phyloP scores from a whole-genome alignment of 306 rosid species.

The Cucumis cinereus region DNA sequence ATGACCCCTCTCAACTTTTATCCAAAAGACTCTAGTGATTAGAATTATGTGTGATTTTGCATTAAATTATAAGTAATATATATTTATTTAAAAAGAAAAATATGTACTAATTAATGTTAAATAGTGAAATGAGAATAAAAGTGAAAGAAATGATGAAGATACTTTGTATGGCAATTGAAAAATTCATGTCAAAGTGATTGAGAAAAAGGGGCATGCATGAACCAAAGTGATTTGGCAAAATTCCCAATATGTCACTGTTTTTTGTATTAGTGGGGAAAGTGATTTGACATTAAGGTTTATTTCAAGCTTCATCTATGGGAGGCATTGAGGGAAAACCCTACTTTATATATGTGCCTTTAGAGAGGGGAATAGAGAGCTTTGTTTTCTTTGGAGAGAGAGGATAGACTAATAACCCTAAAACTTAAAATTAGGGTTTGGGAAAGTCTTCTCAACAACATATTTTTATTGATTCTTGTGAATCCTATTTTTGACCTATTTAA shows the following conservation, averaged over 20 bases:
- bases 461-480: too few species aligned
- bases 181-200: constrained; percentile 6
- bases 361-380: not conserved
- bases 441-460: not conserved
- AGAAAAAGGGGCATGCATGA: not conserved
- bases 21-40: not conserved
- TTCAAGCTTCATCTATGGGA: constrained; percentile 3
- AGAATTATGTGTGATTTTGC: not conserved
- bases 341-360: not conserved
- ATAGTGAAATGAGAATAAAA: not conserved
- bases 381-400: not conserved
- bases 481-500: too few species aligned
- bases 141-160: not conserved
- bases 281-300: constrained; percentile 4
- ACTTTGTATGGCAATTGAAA: constrained; percentile 5
- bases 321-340: not conserved
- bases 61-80: not conserved
- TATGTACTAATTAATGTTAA: not conserved
- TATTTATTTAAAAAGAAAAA: not conserved
- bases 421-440: not conserved
- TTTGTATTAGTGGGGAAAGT: constrained; percentile 9
- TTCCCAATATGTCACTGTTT: constrained; percentile 5
- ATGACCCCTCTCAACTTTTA: not conserved
- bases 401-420: not conserved
- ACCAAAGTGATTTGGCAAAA: constrained; percentile 1